These are phyloP conservation scores for Daldinia eschscholtzii DNA, from an alignment of 2,329 filamentous ascomycete species.

Conservation along the genomic window DNA sequence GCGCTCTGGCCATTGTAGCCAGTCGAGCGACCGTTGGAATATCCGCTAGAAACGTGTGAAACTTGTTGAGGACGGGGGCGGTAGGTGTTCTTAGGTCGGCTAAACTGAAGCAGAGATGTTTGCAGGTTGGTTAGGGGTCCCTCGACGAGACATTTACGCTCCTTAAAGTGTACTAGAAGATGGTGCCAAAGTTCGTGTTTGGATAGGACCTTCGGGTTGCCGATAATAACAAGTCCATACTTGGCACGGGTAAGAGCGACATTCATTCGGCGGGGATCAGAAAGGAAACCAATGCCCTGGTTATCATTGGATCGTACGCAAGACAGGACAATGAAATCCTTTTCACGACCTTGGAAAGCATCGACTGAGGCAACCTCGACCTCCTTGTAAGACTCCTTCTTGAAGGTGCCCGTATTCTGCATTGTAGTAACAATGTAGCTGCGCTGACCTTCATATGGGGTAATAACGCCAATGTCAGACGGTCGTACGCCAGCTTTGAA, in stretches of 20 bases:
- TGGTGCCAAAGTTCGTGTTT: slow-evolving; percentile 99
- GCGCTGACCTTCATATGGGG: slow-evolving; percentile 96
- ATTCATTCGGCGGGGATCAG: slow-evolving; percentile 95
- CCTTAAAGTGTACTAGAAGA: slow-evolving; percentile 95
- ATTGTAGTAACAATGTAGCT: slow-evolving; percentile 99
- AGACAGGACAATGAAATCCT: slow-evolving; percentile 98
- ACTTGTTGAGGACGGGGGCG: slow-evolving; percentile 84
- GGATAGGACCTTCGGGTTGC: slow-evolving; percentile 95
- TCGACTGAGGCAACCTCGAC: slow-evolving; percentile 98
- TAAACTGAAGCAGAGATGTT: slow-evolving; percentile 93
- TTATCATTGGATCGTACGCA: slow-evolving; percentile 99
- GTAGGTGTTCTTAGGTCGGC: slow-evolving; percentile 91
- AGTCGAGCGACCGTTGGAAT: slow-evolving; percentile 52
- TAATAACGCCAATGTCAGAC: slow-evolving; percentile 95
- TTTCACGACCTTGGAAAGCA: slow-evolving; percentile 98
- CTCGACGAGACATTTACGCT: slow-evolving; percentile 94
- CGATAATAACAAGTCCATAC: slow-evolving; percentile 94
- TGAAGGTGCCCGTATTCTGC: slow-evolving; percentile 97
- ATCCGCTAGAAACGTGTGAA: slow-evolving; percentile 69
- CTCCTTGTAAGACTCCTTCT: slow-evolving; percentile 98
- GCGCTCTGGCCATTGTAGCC: slow-evolving; percentile 59
- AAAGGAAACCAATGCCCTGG: slow-evolving; percentile 98
- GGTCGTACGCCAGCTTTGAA: slow-evolving; percentile 99
- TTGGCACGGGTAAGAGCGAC: slow-evolving; percentile 97
- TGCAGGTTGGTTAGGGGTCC: slow-evolving; percentile 96